phyloP scores from a whole-genome alignment of 768 basidiomycete species.

The Mycena amicta region DNA sequence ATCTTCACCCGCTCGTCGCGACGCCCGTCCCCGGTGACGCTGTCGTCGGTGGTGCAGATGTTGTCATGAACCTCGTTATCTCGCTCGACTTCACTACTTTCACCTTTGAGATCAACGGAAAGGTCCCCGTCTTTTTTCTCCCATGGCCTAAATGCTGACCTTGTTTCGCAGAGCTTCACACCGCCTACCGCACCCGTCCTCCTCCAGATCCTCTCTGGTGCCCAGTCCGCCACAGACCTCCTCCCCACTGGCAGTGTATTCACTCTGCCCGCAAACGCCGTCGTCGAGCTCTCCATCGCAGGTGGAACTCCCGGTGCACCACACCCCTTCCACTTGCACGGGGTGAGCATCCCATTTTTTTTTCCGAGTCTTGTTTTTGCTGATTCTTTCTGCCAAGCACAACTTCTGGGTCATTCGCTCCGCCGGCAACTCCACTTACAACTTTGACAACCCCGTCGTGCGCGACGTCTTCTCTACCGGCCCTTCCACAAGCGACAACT shows the following conservation, averaged over 20 bases:
- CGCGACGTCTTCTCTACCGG: background rate
- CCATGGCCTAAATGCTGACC: background rate
- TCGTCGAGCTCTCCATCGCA: slow-evolving; percentile 1
- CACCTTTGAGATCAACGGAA: background rate
- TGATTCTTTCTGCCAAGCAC: no score
- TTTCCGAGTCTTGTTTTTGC: no score
- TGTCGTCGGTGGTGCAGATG: no score
- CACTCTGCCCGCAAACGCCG: background rate
- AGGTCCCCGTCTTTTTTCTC: background rate
- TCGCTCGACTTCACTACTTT: no score
- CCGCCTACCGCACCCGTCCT: slow-evolving; percentile 1
- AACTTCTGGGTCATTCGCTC: background rate
- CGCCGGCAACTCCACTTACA: background rate
- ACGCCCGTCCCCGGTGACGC: slow-evolving; percentile 31
- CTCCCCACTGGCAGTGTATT: background rate
- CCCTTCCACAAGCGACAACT: background rate
- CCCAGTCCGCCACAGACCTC: slow-evolving; percentile 6
- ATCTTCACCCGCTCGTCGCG: slow-evolving; percentile 24
- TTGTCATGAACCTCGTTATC: no score
- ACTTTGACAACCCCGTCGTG: background rate
- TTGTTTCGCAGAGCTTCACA: background rate
- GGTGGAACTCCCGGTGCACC: background rate
- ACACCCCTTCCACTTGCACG: background rate
- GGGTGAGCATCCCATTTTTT: no score
- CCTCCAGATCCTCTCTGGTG: no score